Base-by-base conservation (phyloP, 805 yeast species). In the Maudiozyma bulderi region DNA sequence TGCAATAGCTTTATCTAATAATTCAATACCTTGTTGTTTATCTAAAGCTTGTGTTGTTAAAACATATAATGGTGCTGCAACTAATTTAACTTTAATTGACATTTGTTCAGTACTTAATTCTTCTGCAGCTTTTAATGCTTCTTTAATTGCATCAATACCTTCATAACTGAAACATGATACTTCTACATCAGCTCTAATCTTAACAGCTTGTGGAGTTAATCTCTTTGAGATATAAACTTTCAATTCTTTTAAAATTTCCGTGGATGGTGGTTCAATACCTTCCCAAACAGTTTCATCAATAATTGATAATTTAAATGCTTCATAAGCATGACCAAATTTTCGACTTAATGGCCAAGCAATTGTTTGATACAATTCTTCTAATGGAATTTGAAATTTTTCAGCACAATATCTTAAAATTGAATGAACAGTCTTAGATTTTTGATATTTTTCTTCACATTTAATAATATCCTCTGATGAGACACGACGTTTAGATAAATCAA, bases 341-440 rank as follows among this genome's bases (percentile, higher is more conserved):
- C 85, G 81, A 73, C 95, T 87, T 69, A 93, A 77, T 42, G 99
- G 99, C 99, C 99, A 93, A 33, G 97, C 98, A 62, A 91, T 80
- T 31, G 86, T 76, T 70, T 84, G 82, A 71, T 93, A 93, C 67
- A 93, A 75, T 32, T 75, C 76, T 71, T 91, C 97, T 64, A 93
- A 77, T 38, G 95, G 80, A 47, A 89, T 75, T 66, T 84, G 85
- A 73, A 87, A 91, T 69, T 91, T 93, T 69, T 93, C 99, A 50
- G 99, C 97, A 70, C 97, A 93, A 70, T 93, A 96, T 71, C 99
- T 85, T 66, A 93, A 76, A 62, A 93, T 93, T n/a, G 97, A 89
- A 73, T 93, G 97, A 50, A 95, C 96, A 41, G 97, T 93, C 73
- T 93, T 93, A 56, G 95, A 85, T 72, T 90, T 91, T 73, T 87